phyloP scores from a whole-genome alignment of 352 stramenopile genomes.

The Pythium chondricola region DNA sequence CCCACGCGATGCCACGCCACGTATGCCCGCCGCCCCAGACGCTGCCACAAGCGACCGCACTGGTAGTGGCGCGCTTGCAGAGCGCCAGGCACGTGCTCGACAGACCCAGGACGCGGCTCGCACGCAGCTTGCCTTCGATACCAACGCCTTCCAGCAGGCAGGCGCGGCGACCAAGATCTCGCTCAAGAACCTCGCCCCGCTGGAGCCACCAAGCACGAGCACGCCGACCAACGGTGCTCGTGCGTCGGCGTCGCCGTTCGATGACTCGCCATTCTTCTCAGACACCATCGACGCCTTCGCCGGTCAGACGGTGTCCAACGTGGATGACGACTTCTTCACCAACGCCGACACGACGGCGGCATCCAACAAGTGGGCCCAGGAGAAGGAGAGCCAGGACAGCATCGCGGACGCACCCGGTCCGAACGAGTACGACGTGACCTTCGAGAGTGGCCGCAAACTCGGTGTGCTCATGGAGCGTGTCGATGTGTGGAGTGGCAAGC shows the following conservation, averaged over 20 bases:
- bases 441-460: slow-evolving; percentile 69
- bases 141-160: slow-evolving; percentile 35
- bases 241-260: slow-evolving; percentile 18
- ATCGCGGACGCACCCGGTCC: slow-evolving; percentile 25
- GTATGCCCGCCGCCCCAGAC: slow-evolving; percentile 20
- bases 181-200: slow-evolving; percentile 26
- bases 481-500: slow-evolving; percentile 46
- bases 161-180: slow-evolving; percentile 29
- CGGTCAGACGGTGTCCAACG: slow-evolving; percentile 48
- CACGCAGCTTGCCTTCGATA: slow-evolving; percentile 47
- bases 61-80: slow-evolving; percentile 21
- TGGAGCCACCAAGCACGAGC: slow-evolving; percentile 8
- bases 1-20: slow-evolving; percentile 43
- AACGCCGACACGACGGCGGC: neutral
- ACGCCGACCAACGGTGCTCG: slow-evolving; percentile 1
- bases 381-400: slow-evolving; percentile 1
- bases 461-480: slow-evolving; percentile 81
- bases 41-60: slow-evolving; percentile 8
- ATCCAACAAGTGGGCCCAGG: slow-evolving; percentile 7
- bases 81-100: slow-evolving; percentile 40
- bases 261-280: slow-evolving; percentile 57
- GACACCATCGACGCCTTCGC: slow-evolving; percentile 58
- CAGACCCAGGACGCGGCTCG: slow-evolving; percentile 64
- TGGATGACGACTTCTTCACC: slow-evolving; percentile 45
- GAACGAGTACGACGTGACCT: slow-evolving; percentile 73